A percentile compares a stretch with the other conserved stretches of the same genome.
phyloP scores from a whole-genome alignment of 83 land plant species.

The Isoetes engelmannii region DNA sequence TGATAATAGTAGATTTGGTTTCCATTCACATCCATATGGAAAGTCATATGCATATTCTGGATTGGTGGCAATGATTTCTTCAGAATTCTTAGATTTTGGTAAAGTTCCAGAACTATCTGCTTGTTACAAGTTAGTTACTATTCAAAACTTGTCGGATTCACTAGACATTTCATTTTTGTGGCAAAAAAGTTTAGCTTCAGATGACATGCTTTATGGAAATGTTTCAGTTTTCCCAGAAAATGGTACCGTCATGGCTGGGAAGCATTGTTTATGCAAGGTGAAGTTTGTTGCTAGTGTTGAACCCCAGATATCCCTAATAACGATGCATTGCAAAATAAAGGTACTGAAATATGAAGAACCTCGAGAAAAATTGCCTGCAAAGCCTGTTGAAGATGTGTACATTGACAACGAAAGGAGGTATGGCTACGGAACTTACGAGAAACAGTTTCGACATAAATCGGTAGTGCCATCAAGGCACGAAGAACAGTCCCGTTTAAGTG shows the following conservation, averaged over 20 bases:
- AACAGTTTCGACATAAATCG: not conserved
- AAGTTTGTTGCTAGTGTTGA: not conserved
- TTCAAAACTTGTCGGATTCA: slow-evolving; percentile 18
- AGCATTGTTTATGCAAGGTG: slow-evolving; percentile 26
- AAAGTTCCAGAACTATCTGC: slow-evolving; percentile 22
- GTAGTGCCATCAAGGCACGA: not conserved
- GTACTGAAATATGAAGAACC: not conserved
- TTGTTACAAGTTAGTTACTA: slow-evolving; percentile 16
- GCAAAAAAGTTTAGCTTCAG: slow-evolving; percentile 31
- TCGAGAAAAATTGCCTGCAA: not conserved
- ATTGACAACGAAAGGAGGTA: not conserved
- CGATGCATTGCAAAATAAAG: not conserved
- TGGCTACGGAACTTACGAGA: not conserved
- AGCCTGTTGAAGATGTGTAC: not conserved
- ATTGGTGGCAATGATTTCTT: slow-evolving; percentile 20
- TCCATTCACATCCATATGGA: not conserved
- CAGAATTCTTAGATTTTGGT: slow-evolving; percentile 29
- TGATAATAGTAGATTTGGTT: slow-evolving; percentile 5
- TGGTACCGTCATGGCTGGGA: slow-evolving; percentile 24
- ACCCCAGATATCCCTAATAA: not conserved
- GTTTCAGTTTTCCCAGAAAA: slow-evolving; percentile 23
- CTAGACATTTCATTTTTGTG: slow-evolving; percentile 17
- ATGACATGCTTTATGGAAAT: slow-evolving; percentile 19
- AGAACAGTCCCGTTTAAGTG: not conserved
- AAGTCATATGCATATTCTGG: slow-evolving; percentile 29